Base-by-base conservation (phyloP, 345 rosid genomes). In the Eutrema japonicum region DNA sequence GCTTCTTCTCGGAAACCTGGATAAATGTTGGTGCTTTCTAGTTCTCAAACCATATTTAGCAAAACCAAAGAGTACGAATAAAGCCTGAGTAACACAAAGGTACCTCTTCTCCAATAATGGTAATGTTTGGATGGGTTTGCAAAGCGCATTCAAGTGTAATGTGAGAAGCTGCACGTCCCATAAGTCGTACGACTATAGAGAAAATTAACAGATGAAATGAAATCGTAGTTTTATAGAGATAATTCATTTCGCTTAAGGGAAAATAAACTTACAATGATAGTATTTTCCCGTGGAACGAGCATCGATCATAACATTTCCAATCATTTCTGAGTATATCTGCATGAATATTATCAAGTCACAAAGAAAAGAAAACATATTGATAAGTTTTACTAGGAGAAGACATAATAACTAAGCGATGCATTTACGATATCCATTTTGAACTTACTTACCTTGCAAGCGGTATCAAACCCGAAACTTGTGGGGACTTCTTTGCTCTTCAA, bases 141-240 rank as follows among this genome's bases (percentile, higher is more conserved):
- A 95, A 78, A 74, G 99, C 99, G 54, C 99, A 92, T 79, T 95
- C 97, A 66, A 95, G 83, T 52, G 99, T 92, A 81, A 95, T 92
- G 64, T 95, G 99, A 27, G 99, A 95, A 69, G 99, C 99, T 26
- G 99, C 93, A 79, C 99, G 99, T 13, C 99, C 99, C 99, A 95
- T 95, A 40, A 95, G 96, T 75, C 99, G 79, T 33, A 95, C 99
- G 72, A 92, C 98, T 94, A 80, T 49, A 80, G 47, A 57, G n/a
- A 93, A 10, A 57, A 75, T 64, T 49, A 43, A 64, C 35, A 64
- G 18, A 76, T 64, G 38, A 70, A 47, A 7, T 12, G 14, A 40
- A 32, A 76, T 0, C 7, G 1, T 61, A n/a, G 6, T 8, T 35
- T 35, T 26, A 53, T 8, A 12, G 49, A 27, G 18, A 5, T 11